phyloP scores from a whole-genome alignment of 2,329 filamentous ascomycete genomes.

The Zalaria obscura region DNA sequence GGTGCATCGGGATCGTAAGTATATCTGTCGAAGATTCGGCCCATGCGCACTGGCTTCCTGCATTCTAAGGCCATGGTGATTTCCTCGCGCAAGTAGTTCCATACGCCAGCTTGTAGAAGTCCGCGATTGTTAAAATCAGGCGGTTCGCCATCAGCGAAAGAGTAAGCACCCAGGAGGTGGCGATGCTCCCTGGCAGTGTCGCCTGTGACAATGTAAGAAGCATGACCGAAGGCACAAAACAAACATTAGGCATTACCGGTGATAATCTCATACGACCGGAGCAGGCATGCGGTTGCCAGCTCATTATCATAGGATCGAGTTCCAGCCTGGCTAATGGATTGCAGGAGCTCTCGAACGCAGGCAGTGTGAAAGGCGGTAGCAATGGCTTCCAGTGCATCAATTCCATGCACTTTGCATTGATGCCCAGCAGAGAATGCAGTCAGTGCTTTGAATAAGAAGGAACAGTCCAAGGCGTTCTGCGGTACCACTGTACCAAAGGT shows the following conservation, averaged over 20 bases:
- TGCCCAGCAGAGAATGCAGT: conserved; percentile 33
- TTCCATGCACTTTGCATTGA: conserved; percentile 18
- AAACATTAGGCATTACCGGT: conserved; percentile 18
- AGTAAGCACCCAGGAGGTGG: conserved; percentile 34
- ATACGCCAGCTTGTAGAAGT: conserved; percentile 29
- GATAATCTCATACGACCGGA: conserved; percentile 36
- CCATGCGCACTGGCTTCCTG: conserved; percentile 1
- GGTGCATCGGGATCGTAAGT: conserved; percentile 5
- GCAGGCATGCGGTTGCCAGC: conserved; percentile 32
- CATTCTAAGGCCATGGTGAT: conserved; percentile 38
- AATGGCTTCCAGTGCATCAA: conserved; percentile 5
- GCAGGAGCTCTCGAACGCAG: conserved; percentile 27
- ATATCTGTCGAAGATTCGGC: neutral
- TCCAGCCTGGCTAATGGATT: conserved; percentile 11
- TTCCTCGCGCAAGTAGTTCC: conserved; percentile 39
- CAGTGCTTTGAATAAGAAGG: conserved; percentile 30
- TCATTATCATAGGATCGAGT: conserved; percentile 5
- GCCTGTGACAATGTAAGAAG: neutral
- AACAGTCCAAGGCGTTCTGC: conserved; percentile 11
- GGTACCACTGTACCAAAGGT: no score
- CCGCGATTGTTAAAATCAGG: conserved; percentile 11
- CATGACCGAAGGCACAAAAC: neutral
- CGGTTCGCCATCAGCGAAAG: conserved; percentile 21
- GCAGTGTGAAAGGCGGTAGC: conserved; percentile 22
- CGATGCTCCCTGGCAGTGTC: conserved; percentile 23